These are phyloP conservation scores for Annulohypoxylon maeteangense DNA, from an alignment of 495 filamentous ascomycete genomes.

Conservation along the genomic window DNA sequence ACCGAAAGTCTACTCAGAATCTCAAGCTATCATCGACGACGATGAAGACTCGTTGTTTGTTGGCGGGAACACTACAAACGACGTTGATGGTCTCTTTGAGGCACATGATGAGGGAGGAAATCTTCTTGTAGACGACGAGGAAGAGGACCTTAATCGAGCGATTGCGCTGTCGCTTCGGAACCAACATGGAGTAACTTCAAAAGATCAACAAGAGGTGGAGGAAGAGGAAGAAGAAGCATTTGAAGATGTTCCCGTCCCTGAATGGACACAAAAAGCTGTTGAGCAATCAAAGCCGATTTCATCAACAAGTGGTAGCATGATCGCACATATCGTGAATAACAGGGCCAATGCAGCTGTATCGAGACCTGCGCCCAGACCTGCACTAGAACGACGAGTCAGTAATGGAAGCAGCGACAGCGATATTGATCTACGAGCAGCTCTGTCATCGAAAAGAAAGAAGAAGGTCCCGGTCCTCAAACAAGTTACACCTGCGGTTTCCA, in stretches of 20 bases:
- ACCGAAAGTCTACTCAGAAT: conserved; percentile 63
- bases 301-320: conserved; percentile 64
- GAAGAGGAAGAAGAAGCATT: conserved; percentile 58
- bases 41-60: conserved; percentile 77
- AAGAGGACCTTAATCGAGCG: conserved; percentile 81
- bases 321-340: conserved; percentile 72
- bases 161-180: conserved; percentile 82
- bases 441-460: conserved; percentile 61
- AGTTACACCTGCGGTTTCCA: conserved; percentile 42
- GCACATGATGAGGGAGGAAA: conserved; percentile 41
- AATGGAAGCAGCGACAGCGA: conserved; percentile 68
- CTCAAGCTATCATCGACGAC: conserved; percentile 26
- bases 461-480: conserved; percentile 34
- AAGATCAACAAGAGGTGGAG: conserved; percentile 47
- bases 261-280: conserved; percentile 66
- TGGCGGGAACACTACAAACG: conserved; percentile 54
- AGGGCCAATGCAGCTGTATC: conserved; percentile 65
- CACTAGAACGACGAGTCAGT: conserved; percentile 48
- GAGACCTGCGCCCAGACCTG: conserved; percentile 50
- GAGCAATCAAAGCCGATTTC: conserved; percentile 63
- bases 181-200: conserved; percentile 49
- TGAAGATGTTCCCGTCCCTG: conserved; percentile 59
- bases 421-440: conserved; percentile 68
- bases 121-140: conserved; percentile 64
- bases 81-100: conserved; percentile 46